Percentiles rank a stretch among this genome's conserved stretches.
Evolutionary conservation across 345 rosid species (phyloP).

Genomic region (Gossypium arboreum): DNA sequence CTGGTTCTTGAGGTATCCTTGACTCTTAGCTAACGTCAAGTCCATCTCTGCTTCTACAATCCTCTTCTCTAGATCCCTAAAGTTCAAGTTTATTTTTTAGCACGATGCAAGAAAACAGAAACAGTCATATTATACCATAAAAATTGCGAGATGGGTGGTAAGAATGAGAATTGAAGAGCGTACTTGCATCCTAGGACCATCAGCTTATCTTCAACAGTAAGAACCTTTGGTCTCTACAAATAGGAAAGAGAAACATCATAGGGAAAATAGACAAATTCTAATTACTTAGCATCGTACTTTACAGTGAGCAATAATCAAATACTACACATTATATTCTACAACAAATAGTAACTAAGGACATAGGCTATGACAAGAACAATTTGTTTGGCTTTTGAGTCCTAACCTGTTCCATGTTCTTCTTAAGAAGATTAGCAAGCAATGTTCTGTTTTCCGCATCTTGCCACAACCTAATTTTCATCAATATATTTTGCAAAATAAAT

Average conservation of each 20-base stretch:
- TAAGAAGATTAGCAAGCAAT: slow-evolving; percentile 59
- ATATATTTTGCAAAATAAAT: background rate
- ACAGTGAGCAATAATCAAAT: background rate
- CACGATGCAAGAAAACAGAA: background rate
- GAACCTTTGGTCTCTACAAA: slow-evolving; percentile 83
- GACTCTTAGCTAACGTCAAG: slow-evolving; percentile 87
- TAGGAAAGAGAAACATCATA: slow-evolving; percentile 17
- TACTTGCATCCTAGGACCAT: slow-evolving; percentile 85
- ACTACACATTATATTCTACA: background rate
- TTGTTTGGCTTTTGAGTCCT: background rate
- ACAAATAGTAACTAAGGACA: slow-evolving; percentile 6
- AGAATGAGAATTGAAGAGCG: slow-evolving; percentile 23
- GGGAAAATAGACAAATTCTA: background rate
- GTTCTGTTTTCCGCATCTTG: slow-evolving; percentile 90
- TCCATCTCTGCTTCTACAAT: slow-evolving; percentile 95
- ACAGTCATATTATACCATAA: background rate
- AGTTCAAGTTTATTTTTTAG: slow-evolving; percentile 10
- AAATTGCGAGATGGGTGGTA: background rate
- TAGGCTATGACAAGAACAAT: background rate
- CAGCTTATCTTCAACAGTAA: slow-evolving; percentile 80
- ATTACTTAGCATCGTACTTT: background rate
- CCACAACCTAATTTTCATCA: slow-evolving; percentile 63
- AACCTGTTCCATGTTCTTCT: slow-evolving; percentile 66
- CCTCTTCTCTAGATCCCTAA: slow-evolving; percentile 85
- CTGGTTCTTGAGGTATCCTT: slow-evolving; percentile 64